phyloP scores from a whole-genome alignment of 169 alveolate genomes.

The Theileria sp. region DNA sequence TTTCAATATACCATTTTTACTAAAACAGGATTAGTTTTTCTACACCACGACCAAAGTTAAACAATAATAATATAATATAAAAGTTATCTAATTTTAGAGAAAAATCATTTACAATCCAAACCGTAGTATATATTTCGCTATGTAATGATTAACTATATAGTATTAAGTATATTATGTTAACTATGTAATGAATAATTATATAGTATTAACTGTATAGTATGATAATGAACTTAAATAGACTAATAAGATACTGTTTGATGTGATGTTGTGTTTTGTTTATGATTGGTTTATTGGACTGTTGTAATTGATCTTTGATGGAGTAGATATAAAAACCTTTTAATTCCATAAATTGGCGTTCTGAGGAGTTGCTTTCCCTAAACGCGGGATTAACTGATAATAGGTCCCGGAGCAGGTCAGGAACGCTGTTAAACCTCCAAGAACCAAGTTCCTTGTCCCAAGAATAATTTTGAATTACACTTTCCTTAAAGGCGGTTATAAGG shows the following conservation, averaged over 20 bases:
- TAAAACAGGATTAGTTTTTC: background rate
- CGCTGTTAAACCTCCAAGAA: constrained; percentile 27
- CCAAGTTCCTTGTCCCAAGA: constrained; percentile 35
- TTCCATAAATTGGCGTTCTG: constrained; percentile 28
- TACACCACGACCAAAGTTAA: background rate
- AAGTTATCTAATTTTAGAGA: too few species aligned
- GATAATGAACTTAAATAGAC: too few species aligned
- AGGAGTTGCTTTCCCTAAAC: constrained; percentile 23
- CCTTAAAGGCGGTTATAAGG: constrained; percentile 40
- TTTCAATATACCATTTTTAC: background rate
- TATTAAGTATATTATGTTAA: too few species aligned
- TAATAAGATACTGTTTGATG: background rate
- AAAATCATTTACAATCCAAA: too few species aligned
- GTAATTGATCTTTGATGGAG: background rate
- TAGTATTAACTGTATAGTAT: too few species aligned
- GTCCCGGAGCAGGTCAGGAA: constrained; percentile 27
- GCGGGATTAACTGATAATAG: constrained; percentile 42
- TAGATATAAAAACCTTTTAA: constrained; percentile 14
- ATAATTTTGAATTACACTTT: constrained; percentile 16
- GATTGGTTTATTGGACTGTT: background rate
- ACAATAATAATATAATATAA: background rate
- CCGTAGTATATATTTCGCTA: background rate
- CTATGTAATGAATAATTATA: background rate
- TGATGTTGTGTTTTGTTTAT: background rate
- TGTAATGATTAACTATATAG: background rate